These are phyloP conservation scores for Trypanosoma mega DNA, from an alignment of 208 protist species.

Conservation along the genomic window DNA sequence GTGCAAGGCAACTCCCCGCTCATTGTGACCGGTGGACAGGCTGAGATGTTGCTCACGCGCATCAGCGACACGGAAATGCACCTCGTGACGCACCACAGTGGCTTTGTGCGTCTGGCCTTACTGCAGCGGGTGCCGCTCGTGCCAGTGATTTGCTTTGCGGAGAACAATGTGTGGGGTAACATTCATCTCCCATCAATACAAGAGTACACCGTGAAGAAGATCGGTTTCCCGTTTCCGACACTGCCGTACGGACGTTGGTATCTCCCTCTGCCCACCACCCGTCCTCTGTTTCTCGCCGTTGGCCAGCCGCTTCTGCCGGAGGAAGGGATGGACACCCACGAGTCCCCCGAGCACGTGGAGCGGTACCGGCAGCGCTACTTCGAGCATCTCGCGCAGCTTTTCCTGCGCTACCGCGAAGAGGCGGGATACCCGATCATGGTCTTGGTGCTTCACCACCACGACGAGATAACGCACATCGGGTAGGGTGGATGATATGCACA, in stretches of 20 bases:
- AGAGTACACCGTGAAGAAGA: slow-evolving; percentile 44
- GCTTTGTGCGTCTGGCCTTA: slow-evolving; percentile 64
- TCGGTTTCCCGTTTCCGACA: slow-evolving; percentile 66
- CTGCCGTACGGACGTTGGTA: slow-evolving; percentile 57
- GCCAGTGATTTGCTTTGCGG: slow-evolving; percentile 64
- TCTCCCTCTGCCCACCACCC: slow-evolving; percentile 45
- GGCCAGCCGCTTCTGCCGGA: slow-evolving; percentile 51
- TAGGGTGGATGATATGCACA: neutral
- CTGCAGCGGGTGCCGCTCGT: slow-evolving; percentile 50
- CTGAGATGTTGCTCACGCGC: slow-evolving; percentile 61
- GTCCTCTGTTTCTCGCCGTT: slow-evolving; percentile 54
- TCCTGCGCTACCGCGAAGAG: slow-evolving; percentile 51
- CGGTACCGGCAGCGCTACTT: slow-evolving; percentile 54
- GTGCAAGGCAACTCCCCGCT: slow-evolving; percentile 41
- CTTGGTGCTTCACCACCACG: slow-evolving; percentile 51
- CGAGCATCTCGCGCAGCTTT: slow-evolving; percentile 48
- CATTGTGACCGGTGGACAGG: slow-evolving; percentile 74
- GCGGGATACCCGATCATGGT: slow-evolving; percentile 66
- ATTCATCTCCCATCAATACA: slow-evolving; percentile 46
- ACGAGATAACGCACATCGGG: slow-evolving; percentile 14
- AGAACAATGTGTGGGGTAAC: slow-evolving; percentile 68
- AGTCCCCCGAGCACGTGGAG: slow-evolving; percentile 38
- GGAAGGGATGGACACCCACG: slow-evolving; percentile 28
- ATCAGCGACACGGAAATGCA: slow-evolving; percentile 59
- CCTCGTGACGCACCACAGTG: slow-evolving; percentile 64